Base-by-base conservation (phyloP, 2,329 filamentous ascomycete genomes). In the Pseudocercospora fuligena region DNA sequence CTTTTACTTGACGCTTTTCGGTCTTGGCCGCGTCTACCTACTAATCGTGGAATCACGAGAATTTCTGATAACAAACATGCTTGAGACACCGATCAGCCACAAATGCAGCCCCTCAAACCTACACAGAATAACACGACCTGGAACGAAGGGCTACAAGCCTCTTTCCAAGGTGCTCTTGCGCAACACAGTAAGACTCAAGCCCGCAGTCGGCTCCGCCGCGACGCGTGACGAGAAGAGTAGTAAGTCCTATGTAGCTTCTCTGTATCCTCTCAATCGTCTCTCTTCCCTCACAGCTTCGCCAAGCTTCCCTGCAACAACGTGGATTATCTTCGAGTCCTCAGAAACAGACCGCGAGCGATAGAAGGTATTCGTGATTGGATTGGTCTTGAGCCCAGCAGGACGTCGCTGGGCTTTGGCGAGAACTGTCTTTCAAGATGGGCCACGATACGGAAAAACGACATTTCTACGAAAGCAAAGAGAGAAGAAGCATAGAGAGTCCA, bases 371-470 rank as follows among this genome's bases (percentile, higher is more conserved):
- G n/a, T n/a, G n/a, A n/a, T n/a, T n/a, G n/a, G n/a, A n/a, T n/a
- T n/a, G n/a, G n/a, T n/a, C n/a, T 14, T 49, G 46, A 12, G 23
- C 8, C 46, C 46, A 21, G 19, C 8, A 49, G 23, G 19, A 7
- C 19, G 7, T 1, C 1, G 11, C 23, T n/a, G 7, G 46, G 11
- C 19, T 25, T 11, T 21, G n/a, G 23, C 46, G 9, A 49, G 19
- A 21, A 25, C 2, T 9, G 19, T 21, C 9, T 21, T 12, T 25
- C 19, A 25, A 14, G 12, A 49, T 49, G 51, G 51, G 11, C 8
- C 11, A 27, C n/a, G 33, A 27, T 21, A 1, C 46, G 19, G 57
- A 46, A 19, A 60, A 43, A 88, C 86, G 3, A 43, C 57, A 25
- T 5, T 19, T 43, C 6, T 46, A 43, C 9, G 19, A 60, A 46